phyloP scores from a whole-genome alignment of 192 early-diverging fungal species.

The Allomyces arbusculus region DNA sequence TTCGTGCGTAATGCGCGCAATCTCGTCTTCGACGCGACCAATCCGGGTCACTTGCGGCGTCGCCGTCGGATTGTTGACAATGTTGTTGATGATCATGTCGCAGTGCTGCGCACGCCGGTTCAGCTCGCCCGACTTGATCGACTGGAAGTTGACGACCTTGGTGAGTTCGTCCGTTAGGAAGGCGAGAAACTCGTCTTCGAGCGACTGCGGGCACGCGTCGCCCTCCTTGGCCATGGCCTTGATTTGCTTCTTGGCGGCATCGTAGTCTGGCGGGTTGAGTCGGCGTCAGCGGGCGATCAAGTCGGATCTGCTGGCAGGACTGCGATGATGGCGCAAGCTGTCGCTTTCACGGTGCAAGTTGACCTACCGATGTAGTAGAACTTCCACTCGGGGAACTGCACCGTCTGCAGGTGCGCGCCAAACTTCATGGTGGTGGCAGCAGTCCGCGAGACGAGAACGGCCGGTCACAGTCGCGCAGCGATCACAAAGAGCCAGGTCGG shows the following conservation, averaged over 20 bases:
- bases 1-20: slow-evolving; percentile 54
- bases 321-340: too few relatives aligned
- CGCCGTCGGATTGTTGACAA: slow-evolving; percentile 24
- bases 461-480: too few relatives aligned
- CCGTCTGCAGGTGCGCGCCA: slow-evolving; percentile 60
- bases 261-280: not conserved
- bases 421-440: slow-evolving; percentile 51
- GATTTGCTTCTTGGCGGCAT: not conserved
- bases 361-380: slow-evolving; percentile 50
- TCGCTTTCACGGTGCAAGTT: not conserved
- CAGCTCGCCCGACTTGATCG: slow-evolving; percentile 52
- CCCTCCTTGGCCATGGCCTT: not conserved
- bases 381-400: slow-evolving; percentile 67
- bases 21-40: slow-evolving; percentile 29
- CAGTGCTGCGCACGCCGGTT: slow-evolving; percentile 44
- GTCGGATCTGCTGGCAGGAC: too few relatives aligned
- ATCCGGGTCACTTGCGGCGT: slow-evolving; percentile 23
- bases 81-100: slow-evolving; percentile 32
- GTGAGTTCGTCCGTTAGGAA: not conserved
- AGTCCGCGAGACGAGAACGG: too few relatives aligned
- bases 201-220: not conserved
- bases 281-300: too few relatives aligned
- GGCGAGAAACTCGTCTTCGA: not conserved
- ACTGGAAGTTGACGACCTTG: slow-evolving; percentile 47
- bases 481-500: too few relatives aligned